Conservation (phyloP, 148 eudicot genomes). For the Vaccinium darrowii region DNA sequence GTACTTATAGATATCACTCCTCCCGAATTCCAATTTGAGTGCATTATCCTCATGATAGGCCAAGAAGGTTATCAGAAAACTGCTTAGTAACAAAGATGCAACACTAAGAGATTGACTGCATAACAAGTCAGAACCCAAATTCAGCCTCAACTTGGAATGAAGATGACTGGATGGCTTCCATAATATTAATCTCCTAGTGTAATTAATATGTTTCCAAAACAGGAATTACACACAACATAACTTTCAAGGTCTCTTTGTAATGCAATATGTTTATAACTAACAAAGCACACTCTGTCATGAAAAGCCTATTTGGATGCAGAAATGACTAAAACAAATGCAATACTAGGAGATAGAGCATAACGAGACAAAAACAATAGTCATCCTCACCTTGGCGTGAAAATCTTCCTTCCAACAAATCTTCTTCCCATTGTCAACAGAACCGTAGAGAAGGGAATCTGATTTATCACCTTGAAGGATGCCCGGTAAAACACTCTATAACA, state of each 20-base stretch:
- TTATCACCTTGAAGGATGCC: conserved; percentile 99
- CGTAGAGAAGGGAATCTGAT: conserved; percentile 95
- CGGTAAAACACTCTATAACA: conserved; percentile 88
- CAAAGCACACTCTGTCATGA: not conserved
- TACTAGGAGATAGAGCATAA: not conserved
- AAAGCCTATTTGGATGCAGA: not conserved
- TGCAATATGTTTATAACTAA: not conserved
- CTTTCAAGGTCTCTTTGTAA: not conserved
- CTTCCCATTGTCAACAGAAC: conserved; percentile 99
- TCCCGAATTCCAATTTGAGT: not conserved
- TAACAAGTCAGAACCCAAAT: not conserved
- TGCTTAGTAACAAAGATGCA: not conserved
- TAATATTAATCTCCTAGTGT: not conserved
- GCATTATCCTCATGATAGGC: not conserved
- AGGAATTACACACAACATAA: not conserved
- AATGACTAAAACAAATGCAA: not conserved
- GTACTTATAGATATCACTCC: not conserved
- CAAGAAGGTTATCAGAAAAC: not conserved
- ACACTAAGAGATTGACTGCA: conserved; percentile 6
- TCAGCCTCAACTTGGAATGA: conserved; percentile 70
- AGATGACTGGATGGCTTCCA: conserved; percentile 24
- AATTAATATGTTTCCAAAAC: not conserved
- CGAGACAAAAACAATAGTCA: not conserved
- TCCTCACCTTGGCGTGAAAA: conserved; percentile 85
- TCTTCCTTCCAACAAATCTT: conserved; percentile 98